Evolutionary conservation across 164 flowering plant genomes (phyloP), one percentile per base, ranked within the genome.

Genomic region (Cinnamomum chago): DNA sequence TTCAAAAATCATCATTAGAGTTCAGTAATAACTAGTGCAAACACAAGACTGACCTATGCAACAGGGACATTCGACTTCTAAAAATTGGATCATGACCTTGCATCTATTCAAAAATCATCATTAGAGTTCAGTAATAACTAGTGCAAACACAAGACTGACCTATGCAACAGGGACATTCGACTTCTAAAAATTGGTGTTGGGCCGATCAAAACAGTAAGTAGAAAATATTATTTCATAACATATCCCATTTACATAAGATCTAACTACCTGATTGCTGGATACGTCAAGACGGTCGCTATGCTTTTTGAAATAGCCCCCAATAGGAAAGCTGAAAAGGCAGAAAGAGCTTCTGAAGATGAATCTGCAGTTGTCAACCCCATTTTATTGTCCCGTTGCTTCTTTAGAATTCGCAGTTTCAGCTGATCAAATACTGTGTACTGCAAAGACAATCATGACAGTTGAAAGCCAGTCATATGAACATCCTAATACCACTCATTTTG

Each of bases 401-500:
- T 80, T 50, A 91, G 81, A 17, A 85, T 69, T 80, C 91, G 85
- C 72, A 75, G 83, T 78, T 93, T 93, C 78, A 93, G 81, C 79
- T 93, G 98, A 87, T 93, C 98, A 81, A 93, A 93, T 18, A 83
- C 92, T 3, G 92, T 93, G 80, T 90, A 93, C 98, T 91, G 91
- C 77, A 74, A 17, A 30, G 64, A 17, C 11, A n/a, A 62, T 23
- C 22, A 18, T 52, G 25, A 22, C 7, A 55, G 55, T 40, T 24
- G 1, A 62, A n/a, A 72, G 13, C 30, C 40, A 65, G 50, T 65
- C 30, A 14, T 2, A 65, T 12, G 13, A 7, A 5, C 47, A 40
- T 40, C 47, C 47, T 35, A 35, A 10, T 35, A 35, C 47, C 47
- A 7, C 47, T 40, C 47, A 40, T 40, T 40, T 40, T 7, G 47